Conservation (phyloP, 164 flowering plant genomes). For the Houttuynia cordata region DNA sequence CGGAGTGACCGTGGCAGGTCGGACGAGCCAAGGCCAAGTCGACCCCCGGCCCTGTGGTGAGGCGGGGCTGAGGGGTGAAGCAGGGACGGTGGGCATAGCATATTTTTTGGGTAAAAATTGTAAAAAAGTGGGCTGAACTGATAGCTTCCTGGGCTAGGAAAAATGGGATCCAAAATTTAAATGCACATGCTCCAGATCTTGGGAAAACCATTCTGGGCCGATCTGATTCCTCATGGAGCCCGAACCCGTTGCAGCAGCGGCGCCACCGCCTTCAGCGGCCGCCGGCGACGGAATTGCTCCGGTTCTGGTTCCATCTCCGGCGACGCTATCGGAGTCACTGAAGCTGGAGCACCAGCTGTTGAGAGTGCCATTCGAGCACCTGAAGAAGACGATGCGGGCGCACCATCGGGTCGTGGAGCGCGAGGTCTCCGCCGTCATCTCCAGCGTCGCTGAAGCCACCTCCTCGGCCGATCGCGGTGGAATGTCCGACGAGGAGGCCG, state of each 20-base stretch:
- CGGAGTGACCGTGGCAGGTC: no score
- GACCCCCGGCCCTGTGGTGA: no score
- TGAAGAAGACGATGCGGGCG: slow-evolving; percentile 71
- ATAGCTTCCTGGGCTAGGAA: no score
- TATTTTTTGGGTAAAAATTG: no score
- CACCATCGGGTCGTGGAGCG: slow-evolving; percentile 73
- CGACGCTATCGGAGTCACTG: slow-evolving; percentile 53
- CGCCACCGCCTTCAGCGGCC: background rate
- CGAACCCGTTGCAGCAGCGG: background rate
- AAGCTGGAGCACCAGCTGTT: slow-evolving; percentile 85
- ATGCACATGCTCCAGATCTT: no score
- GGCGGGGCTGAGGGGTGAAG: no score
- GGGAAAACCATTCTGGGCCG: no score
- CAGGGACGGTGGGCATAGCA: no score
- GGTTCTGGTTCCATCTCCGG: slow-evolving; percentile 8
- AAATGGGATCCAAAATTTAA: no score
- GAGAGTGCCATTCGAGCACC: slow-evolving; percentile 85
- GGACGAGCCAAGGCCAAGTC: no score
- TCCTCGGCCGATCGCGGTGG: slow-evolving; percentile 14
- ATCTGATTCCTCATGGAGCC: background rate
- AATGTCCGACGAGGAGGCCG: slow-evolving; percentile 61
- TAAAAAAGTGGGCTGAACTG: no score
- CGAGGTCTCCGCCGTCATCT: slow-evolving; percentile 62
- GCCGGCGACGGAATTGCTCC: no score
- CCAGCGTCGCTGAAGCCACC: slow-evolving; percentile 40